Percentiles rank a stretch among this genome's conserved stretches.
Evolutionary conservation across 108 stramenopile species (phyloP).

Genomic region (Chaetoceros tenuissimus): DNA sequence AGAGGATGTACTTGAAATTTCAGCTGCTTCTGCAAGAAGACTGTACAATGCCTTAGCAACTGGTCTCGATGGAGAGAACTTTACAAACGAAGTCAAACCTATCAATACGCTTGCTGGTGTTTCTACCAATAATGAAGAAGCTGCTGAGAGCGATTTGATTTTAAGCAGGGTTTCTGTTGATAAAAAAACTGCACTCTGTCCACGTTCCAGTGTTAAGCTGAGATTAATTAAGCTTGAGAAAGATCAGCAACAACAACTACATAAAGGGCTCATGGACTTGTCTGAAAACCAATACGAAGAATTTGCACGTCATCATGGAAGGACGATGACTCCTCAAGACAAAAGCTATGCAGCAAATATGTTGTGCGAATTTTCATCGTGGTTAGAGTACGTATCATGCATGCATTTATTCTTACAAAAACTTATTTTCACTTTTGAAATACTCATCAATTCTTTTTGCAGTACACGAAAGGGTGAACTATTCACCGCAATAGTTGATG

Average conservation of each 20-base stretch:
- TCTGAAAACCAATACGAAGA: conserved; percentile 33
- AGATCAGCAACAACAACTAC: conserved; percentile 47
- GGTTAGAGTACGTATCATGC: conserved; percentile 2
- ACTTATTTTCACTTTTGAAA: neutral
- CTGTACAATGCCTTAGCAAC: conserved; percentile 58
- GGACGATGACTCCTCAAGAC: conserved; percentile 8
- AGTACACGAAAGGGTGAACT: conserved; percentile 53
- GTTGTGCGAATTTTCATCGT: conserved; percentile 1
- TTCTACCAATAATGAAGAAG: conserved; percentile 22
- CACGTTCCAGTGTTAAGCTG: conserved; percentile 47
- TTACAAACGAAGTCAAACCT: conserved; percentile 20
- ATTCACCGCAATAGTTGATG: conserved; percentile 26
- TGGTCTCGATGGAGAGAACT: conserved; percentile 27
- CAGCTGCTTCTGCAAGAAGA: conserved; percentile 56
- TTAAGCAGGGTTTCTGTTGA: conserved; percentile 51
- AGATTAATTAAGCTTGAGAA: conserved; percentile 51
- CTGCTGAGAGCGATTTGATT: conserved; percentile 43
- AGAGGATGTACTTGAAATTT: conserved; percentile 58
- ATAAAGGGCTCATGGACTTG: conserved; percentile 33
- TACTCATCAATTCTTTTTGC: neutral
- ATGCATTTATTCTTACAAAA: neutral
- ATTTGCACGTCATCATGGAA: conserved; percentile 17
- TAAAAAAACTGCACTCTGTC: conserved; percentile 45
- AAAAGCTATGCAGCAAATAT: conserved; percentile 2
- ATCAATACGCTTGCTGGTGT: conserved; percentile 48